These are phyloP conservation scores for Anethum foeniculum DNA, from an alignment of 140 eudicot genomes.

Conservation along the genomic window DNA sequence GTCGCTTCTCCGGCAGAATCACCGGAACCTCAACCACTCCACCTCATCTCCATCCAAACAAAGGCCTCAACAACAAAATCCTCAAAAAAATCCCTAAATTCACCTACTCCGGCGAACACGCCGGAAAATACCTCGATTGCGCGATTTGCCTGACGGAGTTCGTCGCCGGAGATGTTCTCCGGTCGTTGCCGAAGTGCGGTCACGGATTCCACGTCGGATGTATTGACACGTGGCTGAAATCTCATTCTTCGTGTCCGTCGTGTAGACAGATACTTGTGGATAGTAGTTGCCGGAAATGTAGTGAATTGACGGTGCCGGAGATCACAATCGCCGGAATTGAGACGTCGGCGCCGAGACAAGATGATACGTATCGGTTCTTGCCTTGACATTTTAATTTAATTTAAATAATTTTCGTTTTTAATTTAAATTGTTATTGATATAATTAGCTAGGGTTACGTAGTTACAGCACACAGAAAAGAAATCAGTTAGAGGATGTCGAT, in stretches of 20 bases:
- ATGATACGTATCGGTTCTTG: background rate
- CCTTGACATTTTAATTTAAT: background rate
- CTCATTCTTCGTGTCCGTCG: slow-evolving; percentile 62
- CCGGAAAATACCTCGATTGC: slow-evolving; percentile 43
- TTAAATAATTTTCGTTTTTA: background rate
- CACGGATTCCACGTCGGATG: slow-evolving; percentile 61
- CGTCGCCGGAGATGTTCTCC: slow-evolving; percentile 47
- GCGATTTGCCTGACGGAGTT: slow-evolving; percentile 58
- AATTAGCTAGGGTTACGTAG: background rate
- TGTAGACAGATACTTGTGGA: slow-evolving; percentile 47
- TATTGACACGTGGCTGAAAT: slow-evolving; percentile 56
- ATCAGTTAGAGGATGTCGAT: background rate
- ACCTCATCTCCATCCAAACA: slow-evolving; percentile 28
- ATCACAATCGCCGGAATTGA: background rate
- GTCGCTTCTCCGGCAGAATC: slow-evolving; percentile 30
- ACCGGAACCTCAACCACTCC: background rate
- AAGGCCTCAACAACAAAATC: slow-evolving; percentile 43
- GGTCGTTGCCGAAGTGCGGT: slow-evolving; percentile 48
- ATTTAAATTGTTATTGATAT: background rate
- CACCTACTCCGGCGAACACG: slow-evolving; percentile 26
- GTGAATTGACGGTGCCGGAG: slow-evolving; percentile 19
- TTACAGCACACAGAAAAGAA: background rate
- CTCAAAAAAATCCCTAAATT: slow-evolving; percentile 43
- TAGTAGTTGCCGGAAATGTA: slow-evolving; percentile 29
- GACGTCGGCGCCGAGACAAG: background rate